These are phyloP conservation scores for Wickerhamiella shivajii DNA, from an alignment of 805 yeast genomes.

Conservation along the genomic window DNA sequence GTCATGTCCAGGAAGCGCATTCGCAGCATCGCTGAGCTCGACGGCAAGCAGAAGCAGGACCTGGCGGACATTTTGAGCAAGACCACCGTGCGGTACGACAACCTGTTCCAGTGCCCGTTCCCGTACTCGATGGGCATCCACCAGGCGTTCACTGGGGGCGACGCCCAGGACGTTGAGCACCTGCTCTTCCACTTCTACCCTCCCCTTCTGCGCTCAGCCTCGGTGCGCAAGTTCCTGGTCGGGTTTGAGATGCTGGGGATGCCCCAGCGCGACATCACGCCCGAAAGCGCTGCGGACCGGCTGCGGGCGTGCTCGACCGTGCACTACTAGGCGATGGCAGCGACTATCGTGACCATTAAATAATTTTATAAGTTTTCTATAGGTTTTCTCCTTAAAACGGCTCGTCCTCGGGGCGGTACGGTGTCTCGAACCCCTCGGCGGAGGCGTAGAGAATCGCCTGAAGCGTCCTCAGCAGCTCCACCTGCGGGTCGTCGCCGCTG, in stretches of 20 bases:
- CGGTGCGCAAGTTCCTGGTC: constrained; percentile 60
- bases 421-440: constrained; percentile 68
- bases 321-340: too few species aligned
- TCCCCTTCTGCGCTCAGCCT: constrained; percentile 58
- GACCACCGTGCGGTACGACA: constrained; percentile 54
- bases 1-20: constrained; percentile 43
- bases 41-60: constrained; percentile 34
- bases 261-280: constrained; percentile 56
- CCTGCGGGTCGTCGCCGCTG: constrained; percentile 18
- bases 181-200: constrained; percentile 72
- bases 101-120: constrained; percentile 51
- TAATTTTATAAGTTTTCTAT: not conserved
- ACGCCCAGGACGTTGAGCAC: constrained; percentile 29
- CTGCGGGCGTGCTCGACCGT: constrained; percentile 23
- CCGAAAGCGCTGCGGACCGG: constrained; percentile 50
- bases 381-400: constrained; percentile 8
- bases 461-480: constrained; percentile 40
- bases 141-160: constrained; percentile 47
- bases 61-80: constrained; percentile 39
- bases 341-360: too few species aligned
- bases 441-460: constrained; percentile 68
- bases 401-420: constrained; percentile 21
- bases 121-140: constrained; percentile 76
- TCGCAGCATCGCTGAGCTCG: constrained; percentile 29
- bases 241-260: constrained; percentile 47